Evolutionary conservation across 2,329 filamentous ascomycete species (phyloP), one percentile per base, ranked within the genome.

Genomic region (Chalara sp.): DNA sequence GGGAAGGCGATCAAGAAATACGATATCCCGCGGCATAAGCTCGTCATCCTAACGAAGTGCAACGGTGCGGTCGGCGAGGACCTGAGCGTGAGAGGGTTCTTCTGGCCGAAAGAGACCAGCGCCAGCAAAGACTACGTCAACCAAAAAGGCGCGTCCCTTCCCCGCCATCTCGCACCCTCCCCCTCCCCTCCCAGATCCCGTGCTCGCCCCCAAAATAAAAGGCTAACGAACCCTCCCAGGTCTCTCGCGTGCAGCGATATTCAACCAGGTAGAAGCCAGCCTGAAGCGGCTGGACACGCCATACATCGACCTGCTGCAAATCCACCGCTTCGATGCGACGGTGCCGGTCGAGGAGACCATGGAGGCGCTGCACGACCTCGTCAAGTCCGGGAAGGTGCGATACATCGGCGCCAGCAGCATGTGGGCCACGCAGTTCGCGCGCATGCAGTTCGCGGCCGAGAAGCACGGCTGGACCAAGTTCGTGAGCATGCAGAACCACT

Each of bases 221-320:
- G 21, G 21, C n/a, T 37, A n/a, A 37, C 35, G 4, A 37, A 37
- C n/a, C 35, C 35, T 32, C 35, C 11, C 30, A 33, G 82, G 83
- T 0, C 67, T 86, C 29, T 80, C 76, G 12, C 71, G 83, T 45
- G 79, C 79, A 58, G 77, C 81, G 52, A 81, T 87, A 56, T 80
- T 86, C 58, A 76, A 83, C 55, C 79, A 80, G 0, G 83, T 87
- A 4, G 75, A 86, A 12, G 74, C 72, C 40, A 81, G 76, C 47
- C 67, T 81, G 2, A 66, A 70, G 52, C 66, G 79, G 13, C 67
- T 84, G 32, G 75, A 73, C 21, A 80, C 74, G 4, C 57, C 67
- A 1, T 81, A 83, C 63, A 76, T 81, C 52, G 77, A 80, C 63
- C 70, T 81, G 3, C 67, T 82, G 12, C 78, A 81, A 62, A 78